phyloP scores from a whole-genome alignment of 495 filamentous ascomycete genomes.

The Oidiodendron maius region DNA sequence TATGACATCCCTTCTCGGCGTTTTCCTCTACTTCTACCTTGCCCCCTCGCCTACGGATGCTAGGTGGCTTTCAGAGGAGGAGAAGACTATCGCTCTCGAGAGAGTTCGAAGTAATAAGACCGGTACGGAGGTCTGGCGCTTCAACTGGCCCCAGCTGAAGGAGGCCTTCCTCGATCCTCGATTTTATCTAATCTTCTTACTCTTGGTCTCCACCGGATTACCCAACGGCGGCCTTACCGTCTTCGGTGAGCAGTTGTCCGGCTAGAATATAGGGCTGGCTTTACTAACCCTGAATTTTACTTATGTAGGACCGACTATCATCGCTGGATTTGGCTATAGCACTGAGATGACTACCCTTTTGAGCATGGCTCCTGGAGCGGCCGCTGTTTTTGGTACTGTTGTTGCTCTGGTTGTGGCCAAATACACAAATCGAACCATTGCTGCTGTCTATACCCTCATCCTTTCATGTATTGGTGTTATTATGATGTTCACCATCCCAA shows the following conservation, averaged over 20 bases:
- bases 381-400: no score
- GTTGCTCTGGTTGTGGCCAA: no score
- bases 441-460: no score
- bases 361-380: constrained; percentile 37
- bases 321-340: constrained; percentile 48
- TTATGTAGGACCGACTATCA: constrained; percentile 61
- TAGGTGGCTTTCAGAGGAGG: constrained; percentile 51
- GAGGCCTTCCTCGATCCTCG: constrained; percentile 53
- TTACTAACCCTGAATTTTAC: no score
- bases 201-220: constrained; percentile 42
- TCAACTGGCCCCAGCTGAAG: constrained; percentile 56
- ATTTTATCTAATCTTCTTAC: constrained; percentile 32
- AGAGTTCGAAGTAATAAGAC: constrained; percentile 61
- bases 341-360: constrained; percentile 55
- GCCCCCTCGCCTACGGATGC: constrained; percentile 66
- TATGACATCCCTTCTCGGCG: no score
- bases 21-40: constrained; percentile 59
- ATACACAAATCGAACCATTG: no score
- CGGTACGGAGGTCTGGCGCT: constrained; percentile 64
- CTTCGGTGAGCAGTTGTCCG: no score
- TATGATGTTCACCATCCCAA: no score
- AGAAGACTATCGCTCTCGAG: constrained; percentile 51
- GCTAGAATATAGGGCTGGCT: no score
- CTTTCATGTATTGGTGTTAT: no score
- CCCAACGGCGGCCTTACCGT: constrained; percentile 54